Base-by-base conservation (phyloP, 139 green algal species). In the Chlorella ohadii region DNA sequence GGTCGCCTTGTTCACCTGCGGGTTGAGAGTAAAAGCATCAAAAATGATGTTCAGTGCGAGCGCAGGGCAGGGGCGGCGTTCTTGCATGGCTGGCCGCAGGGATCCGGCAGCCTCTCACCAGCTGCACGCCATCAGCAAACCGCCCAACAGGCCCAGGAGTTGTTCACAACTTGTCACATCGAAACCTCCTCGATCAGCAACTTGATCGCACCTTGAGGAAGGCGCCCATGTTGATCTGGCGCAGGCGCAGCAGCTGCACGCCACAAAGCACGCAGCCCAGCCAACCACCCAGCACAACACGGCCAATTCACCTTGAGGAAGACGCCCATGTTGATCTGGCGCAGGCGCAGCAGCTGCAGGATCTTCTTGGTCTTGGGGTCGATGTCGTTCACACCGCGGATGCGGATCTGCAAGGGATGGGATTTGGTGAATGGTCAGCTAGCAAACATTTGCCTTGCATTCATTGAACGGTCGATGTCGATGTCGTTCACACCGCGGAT, bases 1-100 rank as follows among this genome's bases (percentile, higher is more conserved):
- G 27, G 94, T 98, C 47, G 97, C 96, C 95, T 99, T 99, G 96
- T 98, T 99, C 36, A 99, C 92, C 92, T 97, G 91, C n/a, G n/a
- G n/a, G n/a, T n/a, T n/a, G n/a, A n/a, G n/a, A n/a, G n/a, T n/a
- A n/a, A n/a, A n/a, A n/a, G n/a, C n/a, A n/a, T n/a, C n/a, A n/a
- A n/a, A n/a, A n/a, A n/a, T n/a, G n/a, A n/a, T n/a, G n/a, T n/a
- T n/a, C n/a, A n/a, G n/a, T n/a, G n/a, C n/a, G n/a, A n/a, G n/a
- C n/a, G n/a, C n/a, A n/a, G n/a, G n/a, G n/a, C n/a, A n/a, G n/a
- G n/a, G n/a, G n/a, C n/a, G n/a, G n/a, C n/a, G n/a, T n/a, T n/a
- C n/a, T n/a, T n/a, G n/a, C n/a, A n/a, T n/a, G n/a, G n/a, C n/a
- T n/a, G n/a, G n/a, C n/a, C n/a, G n/a, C n/a, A n/a, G n/a, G n/a